Base-by-base conservation (phyloP, 1,139 yeast species). In the Debaryomyces psychrophilus region DNA sequence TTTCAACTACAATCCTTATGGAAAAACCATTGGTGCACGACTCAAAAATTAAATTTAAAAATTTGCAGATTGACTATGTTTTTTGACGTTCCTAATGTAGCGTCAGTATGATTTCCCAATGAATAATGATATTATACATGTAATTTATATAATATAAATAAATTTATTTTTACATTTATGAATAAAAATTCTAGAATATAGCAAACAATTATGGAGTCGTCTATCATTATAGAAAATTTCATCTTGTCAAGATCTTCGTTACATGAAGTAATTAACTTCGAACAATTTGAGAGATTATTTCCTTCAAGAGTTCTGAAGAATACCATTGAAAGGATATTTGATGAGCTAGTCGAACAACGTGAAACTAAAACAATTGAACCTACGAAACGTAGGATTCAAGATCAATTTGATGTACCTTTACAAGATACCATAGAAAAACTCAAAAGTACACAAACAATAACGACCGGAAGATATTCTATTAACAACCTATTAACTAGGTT, bases 381-480 rank as follows among this genome's bases (percentile, higher is more conserved):
- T 2, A 53, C 67, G 1, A 45, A 49, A n/a, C 27, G 39, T 0
- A 53, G 55, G 26, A 61, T 69, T 2, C 44, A 50, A 2, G 17
- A 51, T 1, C 53, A 57, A 28, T 67, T 68, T 41, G 48, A 64
- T 18, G 48, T 64, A 4, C 71, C 75, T 1, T 43, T 65, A 8
- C 47, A 52, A 36, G 50, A 46, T 27, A 40, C 48, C 9, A 28
- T 36, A 11, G 47, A 33, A 2, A 31, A 37, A 17, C 35, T 37
- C 14, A 43, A 18, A 18, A 22, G 11, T 11, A 45, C 29, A 4
- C 36, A 17, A 8, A n/a, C 9, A 27, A 28, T 17, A 26, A 43
- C 15, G 44, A 44, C 26, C 28, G 41, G 41, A 27, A 46, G 46
- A 42, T 41, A 41, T 40, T 51, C 60, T 3, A 22, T 62, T 12